Evolutionary conservation across 306 rosid species (phyloP), one percentile per base, ranked within the genome.

Genomic region (Nissolia schottii): DNA sequence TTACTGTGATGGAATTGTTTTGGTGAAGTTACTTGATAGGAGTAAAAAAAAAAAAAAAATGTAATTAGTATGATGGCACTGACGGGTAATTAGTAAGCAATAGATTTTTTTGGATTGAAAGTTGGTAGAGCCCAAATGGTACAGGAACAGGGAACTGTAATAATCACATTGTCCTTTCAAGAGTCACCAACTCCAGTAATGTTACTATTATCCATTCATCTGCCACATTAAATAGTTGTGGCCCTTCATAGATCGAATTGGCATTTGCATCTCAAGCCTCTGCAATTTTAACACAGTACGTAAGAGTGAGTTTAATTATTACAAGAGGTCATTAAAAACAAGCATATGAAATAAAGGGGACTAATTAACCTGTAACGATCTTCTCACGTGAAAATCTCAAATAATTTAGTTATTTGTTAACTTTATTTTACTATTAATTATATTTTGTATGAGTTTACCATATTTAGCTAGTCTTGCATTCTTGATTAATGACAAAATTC

Each of bases 181-280:
- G n/a, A 32, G 34, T 35, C 55, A 58, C 75, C 80, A 67, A 76
- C 63, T 18, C 19, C 5, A 45, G 61, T 65, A 70, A 18, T 28
- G 41, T 20, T 22, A 46, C 67, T 73, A 71, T 62, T 35, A 57
- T 46, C 46, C 7, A 7, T 58, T 65, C 75, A 79, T 60, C 75
- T 72, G 53, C 78, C 78, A 72, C 43, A 72, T 46, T 79, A 72
- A 79, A 67, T 63, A 45, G 31, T 32, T 2, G 25, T 46, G 59
- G 43, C 43, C 32, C 48, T 40, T 20, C 24, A 18, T 20, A 31
- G 54, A 19, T 43, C 3, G 2, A 54, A 12, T 16, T 14, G 5
- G 27, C 51, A 60, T 61, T 46, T 20, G 28, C 6, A 45, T 29
- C 18, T 28, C 3, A 19, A 19, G 2, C 11, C 28, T 18, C 56